phyloP scores from a whole-genome alignment of 768 basidiomycete species.

The Pleurotus ostreatus region DNA sequence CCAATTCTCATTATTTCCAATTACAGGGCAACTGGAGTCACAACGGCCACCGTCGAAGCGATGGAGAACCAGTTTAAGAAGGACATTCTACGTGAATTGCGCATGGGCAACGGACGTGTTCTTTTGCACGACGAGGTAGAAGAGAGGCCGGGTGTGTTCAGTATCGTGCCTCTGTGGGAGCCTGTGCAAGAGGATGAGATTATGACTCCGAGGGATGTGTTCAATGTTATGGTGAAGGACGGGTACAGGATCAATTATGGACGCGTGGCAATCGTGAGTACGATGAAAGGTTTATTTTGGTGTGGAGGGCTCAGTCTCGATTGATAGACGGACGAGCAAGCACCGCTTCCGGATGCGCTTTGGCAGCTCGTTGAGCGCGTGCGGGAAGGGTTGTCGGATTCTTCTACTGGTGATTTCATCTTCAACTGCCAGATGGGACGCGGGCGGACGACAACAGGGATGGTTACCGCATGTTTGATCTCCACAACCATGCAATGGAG shows the following conservation, averaged over 20 bases:
- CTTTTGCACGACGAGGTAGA: conserved; percentile 95
- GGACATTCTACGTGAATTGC: conserved; percentile 84
- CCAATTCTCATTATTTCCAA: not conserved
- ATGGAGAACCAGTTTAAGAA: conserved; percentile 89
- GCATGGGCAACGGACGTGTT: conserved; percentile 66
- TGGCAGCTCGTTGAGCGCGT: conserved; percentile 76
- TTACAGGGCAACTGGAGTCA: conserved; percentile 85
- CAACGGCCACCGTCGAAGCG: conserved; percentile 82
- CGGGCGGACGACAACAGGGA: conserved; percentile 91
- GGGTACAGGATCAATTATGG: conserved; percentile 86
- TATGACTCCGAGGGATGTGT: conserved; percentile 83
- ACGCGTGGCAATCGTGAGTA: conserved; percentile 83
- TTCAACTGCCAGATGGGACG: conserved; percentile 99
- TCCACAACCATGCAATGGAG: conserved; percentile 67
- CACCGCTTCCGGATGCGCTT: conserved; percentile 86
- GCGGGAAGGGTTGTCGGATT: conserved; percentile 43
- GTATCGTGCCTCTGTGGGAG: conserved; percentile 95
- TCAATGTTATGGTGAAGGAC: conserved; percentile 67
- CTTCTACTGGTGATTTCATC: conserved; percentile 64
- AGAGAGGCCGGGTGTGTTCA: conserved; percentile 84
- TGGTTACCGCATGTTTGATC: conserved; percentile 86
- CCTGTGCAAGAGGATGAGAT: conserved; percentile 76
- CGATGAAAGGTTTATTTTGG: not conserved
- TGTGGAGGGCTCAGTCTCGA: conserved; percentile 11
- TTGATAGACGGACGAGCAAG: conserved; percentile 89